A percentile compares a stretch with the other conserved stretches of the same genome.
Conservation (phyloP, 176 grass and related monocot genomes). For the Chrysopogon serrulatus region DNA sequence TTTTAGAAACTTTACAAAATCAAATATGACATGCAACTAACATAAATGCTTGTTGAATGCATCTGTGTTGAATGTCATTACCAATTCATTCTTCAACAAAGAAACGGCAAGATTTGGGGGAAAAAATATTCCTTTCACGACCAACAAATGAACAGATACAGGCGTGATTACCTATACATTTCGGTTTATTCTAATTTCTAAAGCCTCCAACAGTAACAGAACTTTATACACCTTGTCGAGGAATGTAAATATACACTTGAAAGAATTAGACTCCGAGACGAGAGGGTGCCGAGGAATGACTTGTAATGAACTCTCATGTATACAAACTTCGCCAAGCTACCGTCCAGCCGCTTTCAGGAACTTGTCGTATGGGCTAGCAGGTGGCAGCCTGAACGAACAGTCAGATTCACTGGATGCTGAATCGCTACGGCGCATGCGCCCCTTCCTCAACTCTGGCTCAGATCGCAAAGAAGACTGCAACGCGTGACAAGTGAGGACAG, state of each 20-base stretch:
- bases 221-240: conserved; percentile 43
- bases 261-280: not conserved
- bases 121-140: not conserved
- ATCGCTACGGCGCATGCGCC: conserved; percentile 42
- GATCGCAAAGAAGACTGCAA: conserved; percentile 47
- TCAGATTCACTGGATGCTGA: conserved; percentile 64
- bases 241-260: conserved; percentile 27
- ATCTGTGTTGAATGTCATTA: no score
- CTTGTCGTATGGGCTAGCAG: conserved; percentile 91
- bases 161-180: not conserved
- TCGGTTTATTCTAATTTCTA: conserved; percentile 19
- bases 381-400: conserved; percentile 76
- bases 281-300: not conserved
- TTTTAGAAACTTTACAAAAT: no score
- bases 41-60: no score
- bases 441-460: conserved; percentile 35
- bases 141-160: not conserved
- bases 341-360: conserved; percentile 94
- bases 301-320: not conserved
- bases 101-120: not conserved
- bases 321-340: conserved; percentile 26
- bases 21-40: no score
- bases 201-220: not conserved
- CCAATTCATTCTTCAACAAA: no score
- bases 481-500: not conserved